Evolutionary conservation across 169 alveolate genomes (phyloP).

Genomic region (Pseudocohnilembus persalinus): DNA sequence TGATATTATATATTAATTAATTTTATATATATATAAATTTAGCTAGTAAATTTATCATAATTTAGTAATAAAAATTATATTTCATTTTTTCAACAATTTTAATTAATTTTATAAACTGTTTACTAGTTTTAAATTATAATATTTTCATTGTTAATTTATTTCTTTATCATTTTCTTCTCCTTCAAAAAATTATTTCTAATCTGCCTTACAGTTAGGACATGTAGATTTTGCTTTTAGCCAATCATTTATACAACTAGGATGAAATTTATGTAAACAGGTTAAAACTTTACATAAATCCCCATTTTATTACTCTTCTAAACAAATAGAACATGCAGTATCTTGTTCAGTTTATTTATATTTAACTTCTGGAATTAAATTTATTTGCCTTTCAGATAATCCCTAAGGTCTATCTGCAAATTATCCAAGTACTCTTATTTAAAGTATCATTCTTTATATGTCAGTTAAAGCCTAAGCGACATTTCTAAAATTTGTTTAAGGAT

Average conservation of each 20-base stretch:
- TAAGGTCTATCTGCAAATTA: too few relatives aligned
- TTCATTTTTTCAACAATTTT: too few relatives aligned
- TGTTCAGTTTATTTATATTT: background rate
- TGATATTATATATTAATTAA: too few relatives aligned
- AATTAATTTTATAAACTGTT: too few relatives aligned
- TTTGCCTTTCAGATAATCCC: background rate
- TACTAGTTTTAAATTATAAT: too few relatives aligned
- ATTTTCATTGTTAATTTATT: too few relatives aligned
- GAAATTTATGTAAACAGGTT: conserved; percentile 62
- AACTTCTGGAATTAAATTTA: background rate
- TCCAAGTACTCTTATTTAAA: too few relatives aligned
- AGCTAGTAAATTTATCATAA: background rate
- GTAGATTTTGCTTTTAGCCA: conserved; percentile 48
- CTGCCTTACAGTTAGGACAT: conserved; percentile 40
- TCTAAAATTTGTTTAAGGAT: too few relatives aligned
- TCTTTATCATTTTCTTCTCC: background rate
- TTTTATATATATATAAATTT: too few relatives aligned
- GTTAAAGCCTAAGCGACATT: too few relatives aligned
- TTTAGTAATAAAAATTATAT: too few relatives aligned
- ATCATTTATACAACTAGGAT: conserved; percentile 50
- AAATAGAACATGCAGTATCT: conserved; percentile 14
- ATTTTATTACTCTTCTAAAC: conserved; percentile 32
- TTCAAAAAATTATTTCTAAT: conserved; percentile 9
- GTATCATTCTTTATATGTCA: too few relatives aligned
- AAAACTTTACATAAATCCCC: conserved; percentile 33